Base-by-base conservation (phyloP, 2,329 filamentous ascomycete species). In the Trichophyton benhamiae region DNA sequence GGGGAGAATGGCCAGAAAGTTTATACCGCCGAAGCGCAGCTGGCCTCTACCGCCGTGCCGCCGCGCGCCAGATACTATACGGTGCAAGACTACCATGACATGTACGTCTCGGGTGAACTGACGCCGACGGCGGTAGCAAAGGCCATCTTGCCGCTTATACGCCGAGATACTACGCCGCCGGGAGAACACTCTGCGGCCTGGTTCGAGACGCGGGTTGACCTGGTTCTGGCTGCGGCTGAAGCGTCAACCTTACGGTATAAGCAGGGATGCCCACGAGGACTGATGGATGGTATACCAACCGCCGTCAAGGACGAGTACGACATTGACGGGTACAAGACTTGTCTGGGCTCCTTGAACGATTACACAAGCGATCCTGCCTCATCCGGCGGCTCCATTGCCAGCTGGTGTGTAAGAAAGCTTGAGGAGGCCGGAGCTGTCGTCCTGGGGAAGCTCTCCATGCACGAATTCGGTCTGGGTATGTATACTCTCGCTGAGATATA, bases 301-400 rank as follows among this genome's bases (percentile, higher is more conserved):
- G 86, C 85, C 0, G 82, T 91, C 67, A 92, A 92, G 74, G 88
- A 91, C 67, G 88, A 92, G 66, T 79, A 84, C 20, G 78, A 84
- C 63, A 78, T 88, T 27, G 77, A 82, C 66, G 87, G 86, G 17
- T 89, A 88, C 68, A 78, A 81, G 33, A 82, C 78, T 64, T 83
- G 82, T 63, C 74, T 79, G 46, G 88, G 86, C 41, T 83, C 86
- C 67, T 76, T 73, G 62, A 79, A 82, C 49, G 77, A 84, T 61
- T 77, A 79, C 58, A 78, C 76, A 0, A 57, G 76, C 70, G 57
- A 66, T 27, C 48, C 75, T 71, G 61, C 58, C 7, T 17, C 49
- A 1, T 52, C 58, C n/a, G 68, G 73, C 27, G 74, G 73, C 38
- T 73, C 79, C 65, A 65, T 66, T 22, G 87, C 87, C 0, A 77